phyloP scores from a whole-genome alignment of 1,139 yeast genomes.

The Taphrina populina region DNA sequence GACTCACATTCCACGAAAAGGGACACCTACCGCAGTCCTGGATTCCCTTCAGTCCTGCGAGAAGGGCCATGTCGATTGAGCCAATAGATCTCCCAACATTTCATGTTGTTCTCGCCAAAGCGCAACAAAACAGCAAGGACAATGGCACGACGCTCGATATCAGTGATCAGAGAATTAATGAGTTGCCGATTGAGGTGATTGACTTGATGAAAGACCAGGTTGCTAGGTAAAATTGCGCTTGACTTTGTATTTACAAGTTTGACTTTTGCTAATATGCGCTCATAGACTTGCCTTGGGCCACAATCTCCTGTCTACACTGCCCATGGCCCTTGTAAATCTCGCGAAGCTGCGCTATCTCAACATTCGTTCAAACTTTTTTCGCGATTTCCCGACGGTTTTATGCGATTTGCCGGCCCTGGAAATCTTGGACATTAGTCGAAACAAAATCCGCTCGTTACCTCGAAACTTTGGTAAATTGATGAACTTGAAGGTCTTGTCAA shows the following conservation, averaged over 20 bases:
- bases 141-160: constrained; percentile 38
- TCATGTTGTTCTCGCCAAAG: constrained; percentile 19
- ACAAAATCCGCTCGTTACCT: constrained; percentile 53
- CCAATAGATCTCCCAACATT: constrained; percentile 18
- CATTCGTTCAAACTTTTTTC: constrained; percentile 60
- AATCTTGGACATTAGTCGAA: constrained; percentile 66
- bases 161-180: constrained; percentile 45
- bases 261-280: neutral
- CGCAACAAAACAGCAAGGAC: constrained; percentile 22
- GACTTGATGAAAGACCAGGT: constrained; percentile 49
- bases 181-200: constrained; percentile 48
- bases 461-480: constrained; percentile 49
- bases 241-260: neutral
- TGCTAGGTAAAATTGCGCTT: constrained; percentile 47
- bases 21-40: no score
- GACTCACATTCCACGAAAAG: no score
- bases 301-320: constrained; percentile 35
- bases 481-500: constrained; percentile 53
- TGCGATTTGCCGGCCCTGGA: constrained; percentile 55
- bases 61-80: constrained; percentile 11
- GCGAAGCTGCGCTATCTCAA: constrained; percentile 61
- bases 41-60: no score
- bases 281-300: constrained; percentile 35
- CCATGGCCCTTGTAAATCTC: constrained; percentile 47
- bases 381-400: constrained; percentile 55